Evolutionary conservation across 257 asterid genomes (phyloP), one percentile per base, ranked within the genome.

Genomic region (Penstemon barbatus): DNA sequence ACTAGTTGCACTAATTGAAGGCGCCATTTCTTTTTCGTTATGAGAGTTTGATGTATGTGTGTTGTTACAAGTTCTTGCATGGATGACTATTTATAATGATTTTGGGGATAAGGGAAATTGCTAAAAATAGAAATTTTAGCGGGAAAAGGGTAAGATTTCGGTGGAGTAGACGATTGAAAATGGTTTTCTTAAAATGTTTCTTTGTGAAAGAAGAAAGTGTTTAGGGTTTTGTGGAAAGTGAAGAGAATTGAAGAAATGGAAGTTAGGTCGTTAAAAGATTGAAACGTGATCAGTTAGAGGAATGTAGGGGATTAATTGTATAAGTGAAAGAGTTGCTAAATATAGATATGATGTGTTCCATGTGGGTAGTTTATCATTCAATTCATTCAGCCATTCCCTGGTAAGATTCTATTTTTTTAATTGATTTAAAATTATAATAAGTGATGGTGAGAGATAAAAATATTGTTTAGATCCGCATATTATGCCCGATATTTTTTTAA

Each of bases 11-110:
- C 46, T 3, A 7, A 48, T 43, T 43, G 68, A 65, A 62, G 63
- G 33, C 33, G 33, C 51, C 74, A 72, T 72, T 46, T 18, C 25
- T 15, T 68, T 44, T 8, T 12, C 63, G 12, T 18, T 8, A 19
- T 37, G 61, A 25, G 54, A 49, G 63, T 18, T n/a, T 62, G 71
- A 46, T 49, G 72, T 71, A 0, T 0, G 46, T 46, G 55, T 25
- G 62, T 61, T 25, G 61, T 3, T 19, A 19, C 6, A 6, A 54
- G 65, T 25, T 37, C 18, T 58, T 66, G 62, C 7, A 38, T 64
- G 73, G 72, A 66, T 70, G 72, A 63, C 15, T 78, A 85, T 80
- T 80, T 85, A 82, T 85, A 82, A 50, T 48, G 64, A 66, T 4
- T 6, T 69, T 65, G 54, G 13, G 11, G 81, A 52, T 61, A 64